Evolutionary conservation across 257 asterid genomes (phyloP).

Genomic region (Osmanthus fragrans): DNA sequence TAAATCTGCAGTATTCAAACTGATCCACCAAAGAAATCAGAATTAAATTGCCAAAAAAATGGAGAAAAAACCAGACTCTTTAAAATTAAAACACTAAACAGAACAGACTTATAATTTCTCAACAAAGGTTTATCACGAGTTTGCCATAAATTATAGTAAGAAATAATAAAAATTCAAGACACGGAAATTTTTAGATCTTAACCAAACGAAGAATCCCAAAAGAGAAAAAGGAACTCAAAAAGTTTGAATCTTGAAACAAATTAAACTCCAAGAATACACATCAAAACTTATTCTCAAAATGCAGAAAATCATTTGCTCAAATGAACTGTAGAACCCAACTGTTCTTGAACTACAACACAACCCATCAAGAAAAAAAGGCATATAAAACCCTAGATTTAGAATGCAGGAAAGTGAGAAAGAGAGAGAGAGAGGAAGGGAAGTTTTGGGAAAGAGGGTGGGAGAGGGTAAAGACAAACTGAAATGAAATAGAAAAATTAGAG

Average conservation of each 20-base stretch:
- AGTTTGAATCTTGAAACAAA: conserved; percentile 27
- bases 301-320: conserved; percentile 43
- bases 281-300: conserved; percentile 38
- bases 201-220: conserved; percentile 13
- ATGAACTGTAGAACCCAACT: conserved; percentile 21
- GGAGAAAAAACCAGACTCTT: neutral
- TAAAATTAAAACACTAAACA: conserved; percentile 18
- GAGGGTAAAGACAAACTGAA: conserved; percentile 75
- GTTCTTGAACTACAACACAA: conserved; percentile 21
- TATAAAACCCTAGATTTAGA: conserved; percentile 83
- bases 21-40: conserved; percentile 23
- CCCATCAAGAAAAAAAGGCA: conserved; percentile 18
- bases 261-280: conserved; percentile 28
- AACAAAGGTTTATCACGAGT: conserved; percentile 64
- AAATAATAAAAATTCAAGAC: neutral
- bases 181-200: conserved; percentile 1
- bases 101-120: neutral
- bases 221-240: conserved; percentile 22
- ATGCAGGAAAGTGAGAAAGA: conserved; percentile 18
- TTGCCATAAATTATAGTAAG: conserved; percentile 33
- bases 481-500: conserved; percentile 51
- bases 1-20: conserved; percentile 34
- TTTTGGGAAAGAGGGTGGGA: conserved; percentile 46
- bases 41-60: conserved; percentile 9
- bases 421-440: conserved; percentile 13